A percentile compares a stretch with the other conserved stretches of the same genome.
Conservation (phyloP, 129 eudicot species). For the Pulicaria dysenterica region DNA sequence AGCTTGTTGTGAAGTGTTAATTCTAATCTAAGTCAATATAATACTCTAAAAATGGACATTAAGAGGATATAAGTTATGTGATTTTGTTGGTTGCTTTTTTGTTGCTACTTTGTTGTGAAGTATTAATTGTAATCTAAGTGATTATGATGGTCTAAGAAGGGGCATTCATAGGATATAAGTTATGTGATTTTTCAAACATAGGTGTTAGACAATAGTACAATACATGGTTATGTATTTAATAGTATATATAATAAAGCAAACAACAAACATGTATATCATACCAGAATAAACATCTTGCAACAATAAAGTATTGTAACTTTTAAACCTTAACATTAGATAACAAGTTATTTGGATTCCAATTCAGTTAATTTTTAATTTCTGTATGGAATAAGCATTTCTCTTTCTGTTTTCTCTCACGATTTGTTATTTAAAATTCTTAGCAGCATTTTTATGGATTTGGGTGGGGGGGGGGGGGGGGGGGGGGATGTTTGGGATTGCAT, state of each 20-base stretch:
- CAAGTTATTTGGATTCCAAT: neutral
- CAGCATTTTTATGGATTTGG: too few relatives aligned
- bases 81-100: neutral
- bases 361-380: too few relatives aligned
- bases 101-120: conserved; percentile 9
- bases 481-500: too few relatives aligned
- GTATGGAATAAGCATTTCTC: too few relatives aligned
- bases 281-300: neutral
- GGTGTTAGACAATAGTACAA: neutral
- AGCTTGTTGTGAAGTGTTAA: neutral
- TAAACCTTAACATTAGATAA: neutral
- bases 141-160: conserved; percentile 11
- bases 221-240: neutral
- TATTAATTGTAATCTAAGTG: neutral
- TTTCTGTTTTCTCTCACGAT: too few relatives aligned
- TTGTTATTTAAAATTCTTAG: too few relatives aligned
- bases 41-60: conserved; percentile 4
- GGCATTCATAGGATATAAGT: neutral
- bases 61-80: conserved; percentile 2
- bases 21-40: conserved; percentile 4
- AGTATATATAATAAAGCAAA: neutral
- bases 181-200: neutral
- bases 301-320: neutral
- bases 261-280: conserved; percentile 9
- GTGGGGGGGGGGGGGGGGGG: too few relatives aligned